Evolutionary conservation across 805 yeast genomes (phyloP), one percentile per base, ranked within the genome.

Genomic region (Candida krabiensis): DNA sequence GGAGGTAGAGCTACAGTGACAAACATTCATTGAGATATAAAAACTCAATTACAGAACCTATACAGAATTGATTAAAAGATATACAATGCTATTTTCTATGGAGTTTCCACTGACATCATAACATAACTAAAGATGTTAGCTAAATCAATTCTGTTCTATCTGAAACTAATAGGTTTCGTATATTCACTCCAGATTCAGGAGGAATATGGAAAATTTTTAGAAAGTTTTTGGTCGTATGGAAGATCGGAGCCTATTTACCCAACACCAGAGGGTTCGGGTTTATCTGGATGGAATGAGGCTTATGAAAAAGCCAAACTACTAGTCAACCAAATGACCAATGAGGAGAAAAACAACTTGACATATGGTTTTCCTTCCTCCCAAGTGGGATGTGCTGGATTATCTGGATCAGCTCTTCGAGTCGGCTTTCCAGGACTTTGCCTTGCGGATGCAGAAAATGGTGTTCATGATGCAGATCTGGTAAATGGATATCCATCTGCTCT

Each of bases 391-490:
- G 35, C 44, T 13, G 76, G 78, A 11, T 81, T 81, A 14, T 77
- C 80, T 77, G 79, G 79, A 2, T 67, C 77, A 19, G 83, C 82
- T 5, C 80, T 79, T 2, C 75, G 83, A 53, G 67, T 76, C 23
- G 84, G 83, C 8, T 44, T 41, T 26, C 76, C 78, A 3, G 66
- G 73, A 8, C 55, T 80, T 11, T 79, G 85, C 47, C 63, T 78
- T 19, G 83, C 79, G 48, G 83, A 79, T 59, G 83, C 82, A 4
- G 82, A 83, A 5, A 69, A 73, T 44, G 85, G 85, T 8, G 76
- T 79, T 14, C 61, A 82, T 40, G 69, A 66, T 37, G 71, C 83
- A 5, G 84, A 79, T 50, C 71, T 71, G 48, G 73, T 70, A 19
- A 73, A 83, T 1, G 67, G 70, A 25, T 79, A 72, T 41, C 83